Evolutionary conservation across 2,329 filamentous ascomycete genomes (phyloP).

Genomic region (Aspergillus aculeatus): DNA sequence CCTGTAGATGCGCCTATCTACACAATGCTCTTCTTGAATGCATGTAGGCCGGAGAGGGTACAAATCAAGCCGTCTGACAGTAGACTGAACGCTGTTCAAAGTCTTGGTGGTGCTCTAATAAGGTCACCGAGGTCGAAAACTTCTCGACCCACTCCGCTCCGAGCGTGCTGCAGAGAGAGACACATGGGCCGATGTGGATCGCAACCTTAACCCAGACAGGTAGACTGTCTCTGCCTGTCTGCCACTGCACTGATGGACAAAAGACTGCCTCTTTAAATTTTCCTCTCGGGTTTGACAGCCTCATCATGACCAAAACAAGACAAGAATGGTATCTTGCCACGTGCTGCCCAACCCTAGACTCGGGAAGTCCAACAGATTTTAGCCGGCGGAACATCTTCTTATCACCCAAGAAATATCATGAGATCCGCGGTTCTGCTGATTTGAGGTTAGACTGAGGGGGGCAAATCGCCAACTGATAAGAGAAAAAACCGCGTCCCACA

Average conservation of each 20-base stretch:
- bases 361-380: background rate
- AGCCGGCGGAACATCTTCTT: background rate
- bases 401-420: background rate
- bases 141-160: background rate
- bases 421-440: background rate
- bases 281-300: background rate
- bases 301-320: background rate
- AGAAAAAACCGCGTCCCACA: conserved; percentile 4
- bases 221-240: background rate
- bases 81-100: no score
- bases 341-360: background rate
- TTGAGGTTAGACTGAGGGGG: background rate
- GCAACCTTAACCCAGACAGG: background rate
- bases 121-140: background rate
- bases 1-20: no score
- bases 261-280: background rate
- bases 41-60: no score
- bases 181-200: conserved; percentile 7
- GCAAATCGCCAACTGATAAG: background rate
- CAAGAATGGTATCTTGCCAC: background rate
- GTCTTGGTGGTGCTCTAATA: no score
- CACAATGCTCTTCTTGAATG: no score
- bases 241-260: no score
- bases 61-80: no score
- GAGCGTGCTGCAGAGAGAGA: background rate